phyloP scores from a whole-genome alignment of 169 alveolate genomes.

The Plasmodium malariae region DNA sequence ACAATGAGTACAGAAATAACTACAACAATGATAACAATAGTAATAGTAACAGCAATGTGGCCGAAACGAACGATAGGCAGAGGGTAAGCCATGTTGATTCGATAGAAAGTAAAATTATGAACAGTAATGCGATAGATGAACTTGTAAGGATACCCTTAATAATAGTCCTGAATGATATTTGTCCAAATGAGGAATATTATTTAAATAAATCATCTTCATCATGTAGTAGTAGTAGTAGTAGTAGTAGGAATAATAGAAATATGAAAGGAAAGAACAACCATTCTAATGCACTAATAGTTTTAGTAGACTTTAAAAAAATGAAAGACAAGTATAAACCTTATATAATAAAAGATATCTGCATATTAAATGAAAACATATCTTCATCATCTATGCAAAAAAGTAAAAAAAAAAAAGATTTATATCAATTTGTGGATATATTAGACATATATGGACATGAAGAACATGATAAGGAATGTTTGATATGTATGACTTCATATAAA shows the following conservation, averaged over 20 bases:
- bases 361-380: conserved; percentile 3
- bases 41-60: background rate
- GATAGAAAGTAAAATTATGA: background rate
- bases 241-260: background rate
- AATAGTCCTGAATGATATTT: conserved; percentile 16
- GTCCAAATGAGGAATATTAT: background rate
- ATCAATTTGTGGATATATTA: conserved; percentile 35
- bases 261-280: background rate
- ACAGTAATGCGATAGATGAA: background rate
- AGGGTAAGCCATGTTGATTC: background rate
- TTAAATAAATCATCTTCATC: background rate
- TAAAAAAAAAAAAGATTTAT: conserved; percentile 1
- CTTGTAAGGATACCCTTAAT: conserved; percentile 36
- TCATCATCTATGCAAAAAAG: conserved; percentile 11
- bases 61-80: background rate
- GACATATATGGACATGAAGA: conserved; percentile 74
- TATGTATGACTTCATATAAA: conserved; percentile 82
- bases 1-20: background rate
- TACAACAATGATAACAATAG: background rate
- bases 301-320: conserved; percentile 47
- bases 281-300: conserved; percentile 35
- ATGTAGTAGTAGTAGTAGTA: background rate
- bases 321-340: conserved; percentile 57
- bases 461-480: conserved; percentile 83
- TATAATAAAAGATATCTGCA: conserved; percentile 46